Evolutionary conservation across 495 filamentous ascomycete species (phyloP), one percentile per base, ranked within the genome.

Genomic region (Xylaria grammica): DNA sequence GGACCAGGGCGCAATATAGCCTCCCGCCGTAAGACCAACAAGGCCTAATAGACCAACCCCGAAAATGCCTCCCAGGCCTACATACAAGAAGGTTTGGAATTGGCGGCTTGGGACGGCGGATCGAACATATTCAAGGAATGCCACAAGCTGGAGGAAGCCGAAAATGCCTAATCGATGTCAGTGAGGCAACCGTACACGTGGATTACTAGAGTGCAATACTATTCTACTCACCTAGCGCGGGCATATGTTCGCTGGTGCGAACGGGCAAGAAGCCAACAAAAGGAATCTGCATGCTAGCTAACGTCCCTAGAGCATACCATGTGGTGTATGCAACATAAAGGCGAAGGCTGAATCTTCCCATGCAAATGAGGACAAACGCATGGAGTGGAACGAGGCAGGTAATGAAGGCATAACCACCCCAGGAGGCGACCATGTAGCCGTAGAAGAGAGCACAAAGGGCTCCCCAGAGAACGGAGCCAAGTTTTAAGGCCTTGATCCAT

Each of bases 361-460:
- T 99, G 79, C 88, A 92, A 67, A 98, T 87, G 62, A 99, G 85
- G 30, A 98, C 94, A 73, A 99, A 96, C 17, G 92, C 89, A 76
- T 99, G 96, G 52, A 99, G 87, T 40, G 96, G 96, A 45, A 99
- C 89, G 76, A 99, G 81, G 73, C 97, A 98, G 65, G 96, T 99
- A 72, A 99, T 99, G 85, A 99, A 99, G 66, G 97, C 96, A 77
- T 99, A 99, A 74, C 96, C 96, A 82, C 96, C 96, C 96, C 96
- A 99, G 36, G 96, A 95, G 57, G 94, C 93, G 42, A 99, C 96
- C 96, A 99, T 99, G 85, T 99, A 99, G 62, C 96, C 96, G 77
- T 99, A 99, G 81, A 97, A 99, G 63, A 99, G 80, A 38, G 96
- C 96, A 65, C 94, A 94, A 65, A 97, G 82, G 17, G 91, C 94